Evolutionary conservation across 164 flowering plant genomes (phyloP).

Genomic region (Santalum album): DNA sequence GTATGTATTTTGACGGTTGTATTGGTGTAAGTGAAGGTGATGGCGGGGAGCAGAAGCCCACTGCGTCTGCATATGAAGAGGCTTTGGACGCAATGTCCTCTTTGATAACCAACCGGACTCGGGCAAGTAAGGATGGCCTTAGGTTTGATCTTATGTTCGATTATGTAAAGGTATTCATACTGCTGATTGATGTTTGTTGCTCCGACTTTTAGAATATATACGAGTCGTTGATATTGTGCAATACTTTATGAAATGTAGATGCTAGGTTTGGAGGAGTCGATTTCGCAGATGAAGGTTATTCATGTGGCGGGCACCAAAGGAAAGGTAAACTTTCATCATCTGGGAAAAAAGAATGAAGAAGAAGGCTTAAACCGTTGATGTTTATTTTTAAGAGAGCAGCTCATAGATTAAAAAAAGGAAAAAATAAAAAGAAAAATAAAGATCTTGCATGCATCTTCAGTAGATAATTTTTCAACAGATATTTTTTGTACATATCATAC

Average conservation of each 20-base stretch:
- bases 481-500: too few relatives aligned
- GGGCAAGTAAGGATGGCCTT: conserved; percentile 64
- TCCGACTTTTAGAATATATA: too few relatives aligned
- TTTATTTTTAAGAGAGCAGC: too few relatives aligned
- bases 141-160: conserved; percentile 55
- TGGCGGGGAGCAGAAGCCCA: conserved; percentile 14
- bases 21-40: too few relatives aligned
- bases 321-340: conserved; percentile 55
- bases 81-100: conserved; percentile 84
- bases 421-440: too few relatives aligned
- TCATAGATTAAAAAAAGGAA: too few relatives aligned
- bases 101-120: conserved; percentile 67
- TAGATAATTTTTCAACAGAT: too few relatives aligned
- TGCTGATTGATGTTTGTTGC: neutral
- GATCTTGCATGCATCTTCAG: too few relatives aligned
- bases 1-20: neutral
- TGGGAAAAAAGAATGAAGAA: neutral
- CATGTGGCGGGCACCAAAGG: conserved; percentile 99
- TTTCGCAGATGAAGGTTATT: conserved; percentile 68
- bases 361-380: too few relatives aligned
- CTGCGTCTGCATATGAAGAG: conserved; percentile 52
- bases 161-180: conserved; percentile 55
- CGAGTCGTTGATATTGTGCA: too few relatives aligned
- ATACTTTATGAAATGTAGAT: conserved; percentile 35
- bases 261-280: conserved; percentile 68